Percentiles rank a stretch among this genome's conserved stretches.
phyloP scores from a whole-genome alignment of 2,329 filamentous ascomycete species.

The Alternaria conjuncta region DNA sequence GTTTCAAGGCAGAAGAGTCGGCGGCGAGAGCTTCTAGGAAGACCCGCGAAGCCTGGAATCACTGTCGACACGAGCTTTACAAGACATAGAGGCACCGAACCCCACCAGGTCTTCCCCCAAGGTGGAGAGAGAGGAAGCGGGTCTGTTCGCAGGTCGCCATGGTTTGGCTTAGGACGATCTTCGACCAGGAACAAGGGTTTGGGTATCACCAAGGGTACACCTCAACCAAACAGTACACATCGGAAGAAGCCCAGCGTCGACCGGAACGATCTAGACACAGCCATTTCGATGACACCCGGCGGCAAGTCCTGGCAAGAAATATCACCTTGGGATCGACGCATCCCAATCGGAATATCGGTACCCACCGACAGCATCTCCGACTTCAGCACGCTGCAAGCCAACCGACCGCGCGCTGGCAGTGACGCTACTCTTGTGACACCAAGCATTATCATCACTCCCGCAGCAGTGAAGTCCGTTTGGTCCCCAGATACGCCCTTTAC shows the following conservation, averaged over 20 bases:
- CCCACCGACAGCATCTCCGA: constrained; percentile 60
- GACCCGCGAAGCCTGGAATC: constrained; percentile 67
- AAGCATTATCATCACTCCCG: constrained; percentile 61
- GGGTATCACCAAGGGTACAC: constrained; percentile 45
- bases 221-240: constrained; percentile 31
- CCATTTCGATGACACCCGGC: constrained; percentile 37
- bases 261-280: constrained; percentile 34
- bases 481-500: constrained; percentile 64
- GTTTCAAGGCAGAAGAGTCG: constrained; percentile 60
- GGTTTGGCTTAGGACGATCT: constrained; percentile 39
- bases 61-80: constrained; percentile 74
- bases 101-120: constrained; percentile 54
- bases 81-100: constrained; percentile 51
- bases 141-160: constrained; percentile 34
- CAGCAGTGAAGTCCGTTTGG: constrained; percentile 61
- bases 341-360: constrained; percentile 74
- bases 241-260: constrained; percentile 22
- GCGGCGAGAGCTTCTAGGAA: constrained; percentile 64
- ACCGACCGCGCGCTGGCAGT: constrained; percentile 47
- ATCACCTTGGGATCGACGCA: constrained; percentile 73
- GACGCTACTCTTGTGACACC: constrained; percentile 53
- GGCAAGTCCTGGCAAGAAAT: constrained; percentile 56
- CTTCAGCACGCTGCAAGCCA: constrained; percentile 40
- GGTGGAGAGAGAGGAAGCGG: constrained; percentile 29
- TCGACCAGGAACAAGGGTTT: constrained; percentile 41